Percentiles rank a stretch among this genome's conserved stretches.
These are phyloP conservation scores for Hamamelis virginiana DNA, from an alignment of 164 flowering plant species.

Conservation along the genomic window DNA sequence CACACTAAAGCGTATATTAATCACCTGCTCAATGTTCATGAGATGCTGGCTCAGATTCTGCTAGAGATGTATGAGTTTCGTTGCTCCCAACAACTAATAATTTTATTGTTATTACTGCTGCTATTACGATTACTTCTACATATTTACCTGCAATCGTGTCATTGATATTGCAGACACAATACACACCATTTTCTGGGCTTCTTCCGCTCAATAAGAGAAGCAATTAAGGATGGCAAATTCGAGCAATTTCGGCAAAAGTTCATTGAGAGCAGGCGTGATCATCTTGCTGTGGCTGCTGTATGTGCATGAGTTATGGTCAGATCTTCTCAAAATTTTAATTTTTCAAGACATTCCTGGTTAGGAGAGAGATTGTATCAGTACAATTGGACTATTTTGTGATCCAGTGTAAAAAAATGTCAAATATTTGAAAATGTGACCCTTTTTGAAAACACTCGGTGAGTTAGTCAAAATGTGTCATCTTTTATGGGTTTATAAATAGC, in stretches of 20 bases:
- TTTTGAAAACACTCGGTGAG: no score
- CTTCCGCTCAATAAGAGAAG: conserved; percentile 68
- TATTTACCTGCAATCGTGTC: not conserved
- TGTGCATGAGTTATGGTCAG: conserved; percentile 11
- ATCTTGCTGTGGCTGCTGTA: conserved; percentile 24
- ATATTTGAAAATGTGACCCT: no score
- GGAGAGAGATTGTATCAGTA: no score
- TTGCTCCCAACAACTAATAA: not conserved
- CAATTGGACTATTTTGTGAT: no score
- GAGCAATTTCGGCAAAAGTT: conserved; percentile 50
- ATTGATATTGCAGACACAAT: conserved; percentile 63
- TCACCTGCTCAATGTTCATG: conserved; percentile 90
- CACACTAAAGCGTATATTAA: conserved; percentile 86
- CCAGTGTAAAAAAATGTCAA: no score
- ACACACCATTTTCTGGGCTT: conserved; percentile 80
- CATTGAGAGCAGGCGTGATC: conserved; percentile 46
- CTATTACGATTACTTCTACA: not conserved
- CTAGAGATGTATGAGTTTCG: conserved; percentile 61
- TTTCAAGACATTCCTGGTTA: no score
- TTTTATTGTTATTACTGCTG: not conserved
- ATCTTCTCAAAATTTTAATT: not conserved
- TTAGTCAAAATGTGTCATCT: no score
- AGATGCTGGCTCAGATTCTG: conserved; percentile 87
- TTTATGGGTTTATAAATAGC: no score
- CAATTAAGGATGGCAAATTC: conserved; percentile 58